Evolutionary conservation across 2,329 filamentous ascomycete genomes (phyloP), one percentile per base, ranked within the genome.

Genomic region (Cladosporium colombiae): DNA sequence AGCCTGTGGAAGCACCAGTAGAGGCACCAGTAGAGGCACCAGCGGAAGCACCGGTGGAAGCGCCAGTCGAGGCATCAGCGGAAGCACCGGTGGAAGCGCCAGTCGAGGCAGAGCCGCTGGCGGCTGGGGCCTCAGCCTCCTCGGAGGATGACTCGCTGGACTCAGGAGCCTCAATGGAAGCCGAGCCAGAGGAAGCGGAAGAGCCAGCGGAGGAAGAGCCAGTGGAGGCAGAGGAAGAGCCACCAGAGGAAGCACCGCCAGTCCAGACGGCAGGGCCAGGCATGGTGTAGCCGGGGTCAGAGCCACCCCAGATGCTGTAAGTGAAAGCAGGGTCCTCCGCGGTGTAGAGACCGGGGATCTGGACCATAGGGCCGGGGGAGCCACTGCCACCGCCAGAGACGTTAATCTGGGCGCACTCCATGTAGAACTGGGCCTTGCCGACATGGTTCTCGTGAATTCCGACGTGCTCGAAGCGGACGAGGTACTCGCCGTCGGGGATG

Each of bases 341-440:
- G 16, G 29, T 68, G 66, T 72, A 72, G n/a, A 70, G 52, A 52
- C 69, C 70, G 0, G 69, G 70, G 58, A 70, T 67, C 59, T 69
- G 65, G 33, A 68, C 67, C n/a, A 67, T 53, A 5, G 68, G 68
- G 44, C 64, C 62, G 18, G 70, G 69, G 52, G 52, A n/a, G 35
- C 68, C 67, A 44, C 29, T 64, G 14, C 68, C 67, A 21, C 69
- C 69, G n/a, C 68, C 68, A 33, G 64, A 53, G 58, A 72, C 62
- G 44, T 63, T 58, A 35, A 72, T 50, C 46, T 72, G 70, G 44
- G 67, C 70, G 53, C 70, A 72, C 53, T 67, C 63, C 55, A 65
- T 65, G 56, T 65, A 69, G 60, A 68, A 69, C 37, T 68, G 65
- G 3, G 67, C 46, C 63, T 68, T 67, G 18, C 68, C 68, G 29